Base-by-base conservation (phyloP, 345 rosid species). In the Camelina neglecta region DNA sequence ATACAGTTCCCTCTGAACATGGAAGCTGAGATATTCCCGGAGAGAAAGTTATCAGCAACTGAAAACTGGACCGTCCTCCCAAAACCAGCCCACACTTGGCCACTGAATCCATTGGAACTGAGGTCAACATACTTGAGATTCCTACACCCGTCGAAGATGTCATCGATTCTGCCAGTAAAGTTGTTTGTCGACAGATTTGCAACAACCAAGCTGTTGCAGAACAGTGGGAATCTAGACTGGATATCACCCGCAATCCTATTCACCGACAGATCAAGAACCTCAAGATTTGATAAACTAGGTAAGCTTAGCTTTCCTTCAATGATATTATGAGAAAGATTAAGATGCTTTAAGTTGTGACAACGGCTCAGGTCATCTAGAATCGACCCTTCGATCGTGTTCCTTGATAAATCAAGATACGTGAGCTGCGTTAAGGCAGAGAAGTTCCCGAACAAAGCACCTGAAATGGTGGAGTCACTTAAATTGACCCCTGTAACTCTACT, bases 261-360 rank as follows among this genome's bases (percentile, higher is more conserved):
- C 73, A 65, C 0, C 0, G 97, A 84, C 50, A 94, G 72, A 79
- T 92, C 98, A 20, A 94, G 89, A 38, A 53, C 79, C 84, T 81
- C 77, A 58, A 94, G 84, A 61, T 73, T 85, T 31, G 64, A 69
- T 78, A 92, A 75, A 1, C 91, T 89, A 4, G 80, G 67, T 79
- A 92, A 75, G 31, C 60, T 79, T 45, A 94, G 81, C 74, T 85
- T 79, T 4, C 90, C 91, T 0, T 75, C 54, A 1, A 94, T 79
- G 13, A 89, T 75, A 67, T 94, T 94, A 73, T 94, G 93, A 2
- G 97, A 91, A 11, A 94, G 84, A 79, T 94, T 92, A 41, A 94
- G 90, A 80, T 81, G 69, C 18, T 44, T 79, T 1, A 94, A 81
- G 75, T 76, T 87, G 13, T 50, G 51, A 77, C 97, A 94, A 23